phyloP scores from a whole-genome alignment of 805 yeast species.

The Kodamaea fukazawae region DNA sequence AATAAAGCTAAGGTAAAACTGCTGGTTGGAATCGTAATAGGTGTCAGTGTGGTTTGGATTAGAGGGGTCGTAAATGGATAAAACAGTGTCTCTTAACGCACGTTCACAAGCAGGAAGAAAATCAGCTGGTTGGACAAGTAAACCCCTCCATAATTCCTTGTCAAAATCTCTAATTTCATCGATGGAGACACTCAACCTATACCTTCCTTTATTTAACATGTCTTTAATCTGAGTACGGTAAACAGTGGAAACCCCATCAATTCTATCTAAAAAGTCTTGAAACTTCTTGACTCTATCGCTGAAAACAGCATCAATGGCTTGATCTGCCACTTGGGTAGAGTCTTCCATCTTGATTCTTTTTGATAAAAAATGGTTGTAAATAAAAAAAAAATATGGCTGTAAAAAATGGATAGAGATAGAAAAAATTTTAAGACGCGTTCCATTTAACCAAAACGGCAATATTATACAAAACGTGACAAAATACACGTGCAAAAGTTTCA shows the following conservation, averaged over 20 bases:
- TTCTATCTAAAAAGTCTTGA: conserved; percentile 75
- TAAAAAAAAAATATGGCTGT: conserved; percentile 5
- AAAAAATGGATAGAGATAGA: conserved; percentile 3
- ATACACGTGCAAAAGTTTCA: not conserved
- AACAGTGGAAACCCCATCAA: conserved; percentile 49
- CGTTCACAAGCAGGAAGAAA: conserved; percentile 85
- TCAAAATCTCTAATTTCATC: conserved; percentile 90
- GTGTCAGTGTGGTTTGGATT: conserved; percentile 46
- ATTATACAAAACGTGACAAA: not conserved
- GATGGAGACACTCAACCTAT: conserved; percentile 69
- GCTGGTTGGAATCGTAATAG: conserved; percentile 52
- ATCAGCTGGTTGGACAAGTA: conserved; percentile 75
- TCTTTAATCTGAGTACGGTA: conserved; percentile 69
- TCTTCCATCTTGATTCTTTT: conserved; percentile 20
- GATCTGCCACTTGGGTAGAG: conserved; percentile 18
- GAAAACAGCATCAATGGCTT: conserved; percentile 48
- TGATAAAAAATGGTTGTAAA: not conserved
- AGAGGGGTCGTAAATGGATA: conserved; percentile 65
- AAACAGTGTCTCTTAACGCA: conserved; percentile 77
- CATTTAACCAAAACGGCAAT: conserved; percentile 5
- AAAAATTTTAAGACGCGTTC: conserved; percentile 6
- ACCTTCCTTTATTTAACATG: conserved; percentile 65
- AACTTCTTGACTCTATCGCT: conserved; percentile 85
- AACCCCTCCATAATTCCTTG: conserved; percentile 70
- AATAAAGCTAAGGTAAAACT: conserved; percentile 72